Percentiles rank a stretch among this genome's conserved stretches.
Conservation (phyloP, 345 rosid species). For the Salix purpurea region DNA sequence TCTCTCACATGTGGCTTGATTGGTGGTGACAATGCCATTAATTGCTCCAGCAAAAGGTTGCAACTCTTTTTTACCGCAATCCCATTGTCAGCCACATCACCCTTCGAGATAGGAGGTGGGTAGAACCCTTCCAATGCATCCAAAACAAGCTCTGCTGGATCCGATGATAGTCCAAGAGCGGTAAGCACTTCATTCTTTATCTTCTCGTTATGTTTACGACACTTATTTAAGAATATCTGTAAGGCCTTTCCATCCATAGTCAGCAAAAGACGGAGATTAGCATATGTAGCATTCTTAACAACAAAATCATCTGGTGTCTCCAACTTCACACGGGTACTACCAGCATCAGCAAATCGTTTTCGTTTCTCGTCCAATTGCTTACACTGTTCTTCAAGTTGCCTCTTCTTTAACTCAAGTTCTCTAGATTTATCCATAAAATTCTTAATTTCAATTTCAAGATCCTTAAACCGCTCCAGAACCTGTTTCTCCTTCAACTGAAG, state of each 20-base stretch:
- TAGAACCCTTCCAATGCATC: slow-evolving; percentile 49
- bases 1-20: slow-evolving; percentile 26
- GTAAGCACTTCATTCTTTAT: slow-evolving; percentile 24
- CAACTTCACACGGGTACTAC: slow-evolving; percentile 5
- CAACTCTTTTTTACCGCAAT: slow-evolving; percentile 38
- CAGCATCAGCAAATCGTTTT: background rate
- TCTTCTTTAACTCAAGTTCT: slow-evolving; percentile 16
- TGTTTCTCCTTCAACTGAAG: slow-evolving; percentile 2
- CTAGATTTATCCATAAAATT: background rate
- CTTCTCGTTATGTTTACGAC: slow-evolving; percentile 25
- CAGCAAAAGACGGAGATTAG: background rate
- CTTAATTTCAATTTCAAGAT: background rate
- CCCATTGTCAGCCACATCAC: slow-evolving; percentile 21
- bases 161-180: slow-evolving; percentile 28
- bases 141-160: slow-evolving; percentile 60
- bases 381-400: slow-evolving; percentile 14
- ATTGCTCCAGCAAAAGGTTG: slow-evolving; percentile 43
- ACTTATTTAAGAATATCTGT: slow-evolving; percentile 49
- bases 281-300: background rate
- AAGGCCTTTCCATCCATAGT: slow-evolving; percentile 36
- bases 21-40: slow-evolving; percentile 35
- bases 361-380: slow-evolving; percentile 2
- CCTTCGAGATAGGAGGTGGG: slow-evolving; percentile 29
- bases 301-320: slow-evolving; percentile 2
- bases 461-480: background rate